Evolutionary conservation across 441 rosid genomes (phyloP).

Genomic region (Populus tomentosa): DNA sequence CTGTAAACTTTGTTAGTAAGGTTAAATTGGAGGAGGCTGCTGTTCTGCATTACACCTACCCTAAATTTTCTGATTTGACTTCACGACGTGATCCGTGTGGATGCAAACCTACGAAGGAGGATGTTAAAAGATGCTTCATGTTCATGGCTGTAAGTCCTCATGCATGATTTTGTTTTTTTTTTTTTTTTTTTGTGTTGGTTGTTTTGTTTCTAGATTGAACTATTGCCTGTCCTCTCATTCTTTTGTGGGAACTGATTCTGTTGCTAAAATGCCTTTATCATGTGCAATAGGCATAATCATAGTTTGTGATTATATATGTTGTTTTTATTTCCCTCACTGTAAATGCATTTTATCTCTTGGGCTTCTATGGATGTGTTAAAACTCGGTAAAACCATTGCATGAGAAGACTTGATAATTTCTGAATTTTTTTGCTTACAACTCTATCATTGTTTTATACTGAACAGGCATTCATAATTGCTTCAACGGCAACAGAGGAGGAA

Average conservation of each 20-base stretch:
- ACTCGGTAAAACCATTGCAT: background rate
- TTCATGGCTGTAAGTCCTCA: conserved; percentile 72
- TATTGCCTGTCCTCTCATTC: background rate
- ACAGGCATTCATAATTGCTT: conserved; percentile 95
- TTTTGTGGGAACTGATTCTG: background rate
- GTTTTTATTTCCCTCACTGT: background rate
- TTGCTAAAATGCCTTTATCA: background rate
- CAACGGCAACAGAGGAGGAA: conserved; percentile 86
- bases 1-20: conserved; percentile 40
- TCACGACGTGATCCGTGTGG: conserved; percentile 98
- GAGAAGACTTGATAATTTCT: background rate
- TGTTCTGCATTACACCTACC: conserved; percentile 78
- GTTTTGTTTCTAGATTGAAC: background rate
- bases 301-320: background rate
- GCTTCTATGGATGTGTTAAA: background rate
- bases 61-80: conserved; percentile 88
- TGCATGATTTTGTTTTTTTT: background rate
- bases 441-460: conserved; percentile 15
- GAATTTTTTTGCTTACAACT: conserved; percentile 18
- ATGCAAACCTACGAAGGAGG: conserved; percentile 90
- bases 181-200: background rate
- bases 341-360: background rate
- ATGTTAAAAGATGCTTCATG: conserved; percentile 93
- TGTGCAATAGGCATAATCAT: background rate
- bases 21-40: conserved; percentile 82